A percentile compares a stretch with the other conserved stretches of the same genome.
phyloP scores from a whole-genome alignment of 345 rosid species.

The Eucalyptus sp. region DNA sequence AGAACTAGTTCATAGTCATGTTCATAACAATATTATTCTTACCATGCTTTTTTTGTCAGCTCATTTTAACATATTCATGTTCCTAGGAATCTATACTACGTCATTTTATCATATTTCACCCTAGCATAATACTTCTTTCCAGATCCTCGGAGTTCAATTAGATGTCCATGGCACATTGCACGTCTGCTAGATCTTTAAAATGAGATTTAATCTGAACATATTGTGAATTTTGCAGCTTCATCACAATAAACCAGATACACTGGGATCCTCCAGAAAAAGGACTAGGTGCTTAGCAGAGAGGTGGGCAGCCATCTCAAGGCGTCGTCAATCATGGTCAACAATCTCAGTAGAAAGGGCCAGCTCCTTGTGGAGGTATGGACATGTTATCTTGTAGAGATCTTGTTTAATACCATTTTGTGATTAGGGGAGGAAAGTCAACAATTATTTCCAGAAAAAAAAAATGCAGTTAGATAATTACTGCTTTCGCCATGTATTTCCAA shows the following conservation, averaged over 20 bases:
- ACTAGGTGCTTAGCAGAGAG: slow-evolving; percentile 57
- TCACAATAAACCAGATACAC: slow-evolving; percentile 28
- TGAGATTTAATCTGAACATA: not conserved
- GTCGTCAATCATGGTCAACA: slow-evolving; percentile 79
- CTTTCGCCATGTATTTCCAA: not conserved
- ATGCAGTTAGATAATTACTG: not conserved
- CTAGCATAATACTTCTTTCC: not conserved
- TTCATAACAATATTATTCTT: not conserved
- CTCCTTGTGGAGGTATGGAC: slow-evolving; percentile 66
- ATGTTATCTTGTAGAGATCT: not conserved
- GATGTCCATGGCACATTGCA: not conserved
- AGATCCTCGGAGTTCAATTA: not conserved
- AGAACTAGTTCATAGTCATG: too few relatives aligned
- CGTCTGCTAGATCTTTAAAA: not conserved
- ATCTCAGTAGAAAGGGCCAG: slow-evolving; percentile 66
- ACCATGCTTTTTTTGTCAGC: not conserved
- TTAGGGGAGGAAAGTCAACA: not conserved
- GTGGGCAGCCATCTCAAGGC: slow-evolving; percentile 82
- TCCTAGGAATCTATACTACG: not conserved
- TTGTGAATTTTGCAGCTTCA: slow-evolving; percentile 28
- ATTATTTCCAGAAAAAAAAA: not conserved
- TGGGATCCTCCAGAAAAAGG: slow-evolving; percentile 26
- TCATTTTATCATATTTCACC: not conserved
- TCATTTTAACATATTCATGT: not conserved
- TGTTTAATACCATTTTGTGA: not conserved